A percentile compares a stretch with the other conserved stretches of the same genome.
phyloP scores from a whole-genome alignment of 169 alveolate genomes.

The Plasmodium ovale region DNA sequence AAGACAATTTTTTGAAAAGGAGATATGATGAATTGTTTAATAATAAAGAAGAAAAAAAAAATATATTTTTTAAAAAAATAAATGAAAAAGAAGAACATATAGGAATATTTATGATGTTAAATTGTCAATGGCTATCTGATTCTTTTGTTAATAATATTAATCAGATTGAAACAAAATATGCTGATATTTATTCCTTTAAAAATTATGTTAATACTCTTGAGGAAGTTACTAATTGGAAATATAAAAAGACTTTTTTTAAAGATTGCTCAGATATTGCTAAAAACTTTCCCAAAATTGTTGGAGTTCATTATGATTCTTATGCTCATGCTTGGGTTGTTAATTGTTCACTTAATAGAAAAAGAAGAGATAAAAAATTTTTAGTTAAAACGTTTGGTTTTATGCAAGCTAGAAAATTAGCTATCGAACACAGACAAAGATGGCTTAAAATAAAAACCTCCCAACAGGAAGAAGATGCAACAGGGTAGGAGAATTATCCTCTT shows the following conservation, averaged over 20 bases:
- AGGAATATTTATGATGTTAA: constrained; percentile 50
- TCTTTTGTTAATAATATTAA: constrained; percentile 51
- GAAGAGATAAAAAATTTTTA: constrained; percentile 65
- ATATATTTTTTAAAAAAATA: constrained; percentile 29
- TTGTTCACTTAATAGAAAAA: constrained; percentile 28
- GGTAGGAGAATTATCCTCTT: too few relatives aligned
- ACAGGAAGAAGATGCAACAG: background rate
- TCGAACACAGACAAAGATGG: constrained; percentile 60
- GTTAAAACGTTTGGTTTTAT: constrained; percentile 64
- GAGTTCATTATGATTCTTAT: constrained; percentile 72
- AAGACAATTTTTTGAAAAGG: constrained; percentile 54
- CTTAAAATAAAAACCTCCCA: constrained; percentile 13
- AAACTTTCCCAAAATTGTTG: constrained; percentile 51
- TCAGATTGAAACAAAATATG: constrained; percentile 63
- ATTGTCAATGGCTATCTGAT: constrained; percentile 67
- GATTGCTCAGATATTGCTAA: constrained; percentile 48
- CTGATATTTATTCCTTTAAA: constrained; percentile 57
- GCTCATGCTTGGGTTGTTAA: constrained; percentile 77
- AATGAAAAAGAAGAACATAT: constrained; percentile 59
- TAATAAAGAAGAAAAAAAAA: constrained; percentile 16
- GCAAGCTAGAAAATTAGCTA: constrained; percentile 76
- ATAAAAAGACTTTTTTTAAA: constrained; percentile 45
- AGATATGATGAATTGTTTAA: constrained; percentile 43
- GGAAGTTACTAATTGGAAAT: constrained; percentile 62
- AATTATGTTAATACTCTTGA: constrained; percentile 44